Base-by-base conservation (phyloP, 2,329 filamentous ascomycete species). In the Thielaviopsis punctulata region DNA sequence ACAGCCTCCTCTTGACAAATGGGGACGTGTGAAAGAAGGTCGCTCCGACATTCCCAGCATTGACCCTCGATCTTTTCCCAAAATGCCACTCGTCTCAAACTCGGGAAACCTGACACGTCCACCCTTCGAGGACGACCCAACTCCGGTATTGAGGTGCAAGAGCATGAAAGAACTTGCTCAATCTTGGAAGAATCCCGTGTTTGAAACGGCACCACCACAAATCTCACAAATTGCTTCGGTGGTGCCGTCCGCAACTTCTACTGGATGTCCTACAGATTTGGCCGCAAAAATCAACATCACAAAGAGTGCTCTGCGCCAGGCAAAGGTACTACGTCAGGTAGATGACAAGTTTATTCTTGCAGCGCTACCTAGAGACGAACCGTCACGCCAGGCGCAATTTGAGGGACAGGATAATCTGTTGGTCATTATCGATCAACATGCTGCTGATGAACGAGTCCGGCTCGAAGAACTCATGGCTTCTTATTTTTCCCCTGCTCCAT, bases 341-440 rank as follows among this genome's bases (percentile, higher is more conserved):
- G 90, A 96, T 62, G 73, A 70, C 13, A 98, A 98, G 63, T 98
- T 94, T 62, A 83, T 98, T 15, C 67, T 98, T 18, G 27, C 52
- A 27, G 24, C 44, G 7, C 12, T 0, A 70, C 80, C 21, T 82
- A 77, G 56, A 66, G 49, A 52, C 9, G 13, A n/a, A 39, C 86
- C 48, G 62, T 65, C 0, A 55, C 62, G 13, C 50, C 60, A 21
- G 21, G 39, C 18, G 10, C 45, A n/a, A 56, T 44, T 33, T 12
- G 44, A 7, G 50, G 41, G 18, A 47, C 4, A 55, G 7, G 54
- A 51, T 73, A 44, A 69, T 84, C 30, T 79, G 1, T 67, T 96
- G 4, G 73, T 94, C 0, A 70, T 95, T 39, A 73, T 95, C 5
- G 92, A 98, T 61, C 92, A 98, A 61, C 92, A 98, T 62, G 92